Percentiles rank a stretch among this genome's conserved stretches.
phyloP scores from a whole-genome alignment of 1,139 yeast genomes.

The Pneumocystis carinii region DNA sequence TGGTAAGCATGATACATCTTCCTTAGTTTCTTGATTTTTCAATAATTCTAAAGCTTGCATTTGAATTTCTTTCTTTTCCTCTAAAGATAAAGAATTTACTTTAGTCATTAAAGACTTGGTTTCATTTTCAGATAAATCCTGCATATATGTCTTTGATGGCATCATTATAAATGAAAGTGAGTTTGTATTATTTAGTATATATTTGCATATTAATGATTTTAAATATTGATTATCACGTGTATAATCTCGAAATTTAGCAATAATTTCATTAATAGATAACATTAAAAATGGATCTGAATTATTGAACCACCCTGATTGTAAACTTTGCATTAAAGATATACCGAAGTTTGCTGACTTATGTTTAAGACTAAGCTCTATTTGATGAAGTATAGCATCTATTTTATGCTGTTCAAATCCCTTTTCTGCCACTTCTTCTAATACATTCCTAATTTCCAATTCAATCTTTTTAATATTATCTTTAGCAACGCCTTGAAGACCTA shows the following conservation, averaged over 20 bases:
- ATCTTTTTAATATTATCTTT: constrained; percentile 20
- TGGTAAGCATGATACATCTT: constrained; percentile 69
- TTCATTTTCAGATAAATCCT: constrained; percentile 41
- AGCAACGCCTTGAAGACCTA: constrained; percentile 70
- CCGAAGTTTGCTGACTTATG: constrained; percentile 90
- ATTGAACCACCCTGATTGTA: constrained; percentile 76
- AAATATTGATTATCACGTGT: constrained; percentile 43
- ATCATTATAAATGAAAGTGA: constrained; percentile 60
- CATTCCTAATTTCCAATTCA: constrained; percentile 32
- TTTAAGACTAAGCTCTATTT: constrained; percentile 66
- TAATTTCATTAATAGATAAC: constrained; percentile 48
- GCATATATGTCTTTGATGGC: constrained; percentile 46
- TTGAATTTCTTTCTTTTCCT: constrained; percentile 44
- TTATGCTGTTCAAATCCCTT: constrained; percentile 43
- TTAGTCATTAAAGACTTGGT: constrained; percentile 33
- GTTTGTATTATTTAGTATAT: constrained; percentile 38
- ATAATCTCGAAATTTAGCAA: constrained; percentile 46
- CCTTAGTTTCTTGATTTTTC: constrained; percentile 48
- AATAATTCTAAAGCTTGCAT: constrained; percentile 46
- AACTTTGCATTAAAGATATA: constrained; percentile 52
- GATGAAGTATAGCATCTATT: constrained; percentile 75
- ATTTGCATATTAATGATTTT: constrained; percentile 39
- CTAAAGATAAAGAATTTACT: constrained; percentile 33
- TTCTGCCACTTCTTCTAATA: constrained; percentile 23
- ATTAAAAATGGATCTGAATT: constrained; percentile 54